Base-by-base conservation (phyloP, 208 protist genomes). In the Acanthamoeba castellanii region DNA sequence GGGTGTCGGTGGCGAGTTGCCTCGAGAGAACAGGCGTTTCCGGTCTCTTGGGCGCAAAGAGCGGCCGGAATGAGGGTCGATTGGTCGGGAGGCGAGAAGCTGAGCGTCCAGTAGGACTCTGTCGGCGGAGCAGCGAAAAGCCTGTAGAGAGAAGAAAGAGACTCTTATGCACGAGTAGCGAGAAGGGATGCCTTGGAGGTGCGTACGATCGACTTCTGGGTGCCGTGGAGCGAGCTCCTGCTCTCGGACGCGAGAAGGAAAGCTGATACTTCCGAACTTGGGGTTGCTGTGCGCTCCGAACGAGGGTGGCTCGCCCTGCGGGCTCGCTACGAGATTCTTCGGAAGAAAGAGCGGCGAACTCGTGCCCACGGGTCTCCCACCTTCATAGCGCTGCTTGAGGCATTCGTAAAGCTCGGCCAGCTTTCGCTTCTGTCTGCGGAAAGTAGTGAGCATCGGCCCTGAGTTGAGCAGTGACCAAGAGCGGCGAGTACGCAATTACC, bases 351-450 rank as follows among this genome's bases (percentile, higher is more conserved):
- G 88, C 4, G 88, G 88, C 27, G 88, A 93, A 52, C 30, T 78
- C 14, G 88, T 57, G 61, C 57, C 25, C 37, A 30, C 4, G 42
- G 9, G 22, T 18, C 18, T 30, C 76, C 59, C 64, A n/a, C 59
- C 88, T n/a, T 93, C 88, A 34, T 78, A 76, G 9, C 88, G 50
- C 13, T 76, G 88, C 88, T 93, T 93, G 25, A 93, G 88, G 37
- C 42, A 70, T 45, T 93, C 88, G 88, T 93, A 93, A 18, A 93
- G 66, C n/a, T 93, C 88, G 14, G 88, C 88, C 6, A 93, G 88
- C 59, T 93, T 93, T 7, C 88, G 57, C 66, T 93, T 93, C 32
- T 93, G 88, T 76, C 88, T 93, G 34, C 3, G 42, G 8, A 55
- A n/a, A 18, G 22, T 3, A 42, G 3, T 42, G 22, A 55, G 22